A percentile compares a stretch with the other conserved stretches of the same genome.
Conservation (phyloP, 2,329 filamentous ascomycete species). For the Ophiostoma montium region DNA sequence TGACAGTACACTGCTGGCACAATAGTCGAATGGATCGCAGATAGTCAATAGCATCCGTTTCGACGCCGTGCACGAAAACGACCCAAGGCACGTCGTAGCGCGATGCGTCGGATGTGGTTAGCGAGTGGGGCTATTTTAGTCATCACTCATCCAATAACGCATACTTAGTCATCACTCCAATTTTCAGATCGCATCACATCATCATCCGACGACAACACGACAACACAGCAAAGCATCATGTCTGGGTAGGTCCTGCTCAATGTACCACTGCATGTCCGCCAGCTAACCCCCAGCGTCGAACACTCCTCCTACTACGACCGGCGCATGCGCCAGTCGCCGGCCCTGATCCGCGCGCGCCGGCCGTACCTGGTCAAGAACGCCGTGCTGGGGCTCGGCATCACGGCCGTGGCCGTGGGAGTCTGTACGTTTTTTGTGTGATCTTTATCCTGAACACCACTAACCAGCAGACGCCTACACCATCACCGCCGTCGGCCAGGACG, state of each 20-base stretch:
- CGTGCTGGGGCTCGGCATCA: constrained; percentile 61
- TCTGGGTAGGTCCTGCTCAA: constrained; percentile 7
- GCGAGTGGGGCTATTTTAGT: no score
- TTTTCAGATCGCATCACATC: background rate
- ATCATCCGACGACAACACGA: background rate
- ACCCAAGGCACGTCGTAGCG: no score
- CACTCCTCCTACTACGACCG: constrained; percentile 78
- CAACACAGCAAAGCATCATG: constrained; percentile 5
- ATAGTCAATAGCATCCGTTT: no score
- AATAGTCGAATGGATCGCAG: no score
- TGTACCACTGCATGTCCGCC: background rate
- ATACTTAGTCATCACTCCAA: background rate
- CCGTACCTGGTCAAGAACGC: constrained; percentile 87
- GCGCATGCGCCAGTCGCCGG: constrained; percentile 69
- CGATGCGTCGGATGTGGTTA: no score
- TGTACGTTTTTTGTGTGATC: constrained; percentile 49
- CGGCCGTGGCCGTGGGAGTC: constrained; percentile 64
- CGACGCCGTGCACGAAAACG: no score
- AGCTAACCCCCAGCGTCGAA: constrained; percentile 23
- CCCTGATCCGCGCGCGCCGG: constrained; percentile 79
- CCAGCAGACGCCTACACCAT: constrained; percentile 48
- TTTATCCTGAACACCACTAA: background rate
- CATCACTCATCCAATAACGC: background rate
- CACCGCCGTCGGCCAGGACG: constrained; percentile 80
- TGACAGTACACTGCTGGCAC: no score